Evolutionary conservation across 768 basidiomycete species (phyloP), one percentile per base, ranked within the genome.

Genomic region (Russula sp.): DNA sequence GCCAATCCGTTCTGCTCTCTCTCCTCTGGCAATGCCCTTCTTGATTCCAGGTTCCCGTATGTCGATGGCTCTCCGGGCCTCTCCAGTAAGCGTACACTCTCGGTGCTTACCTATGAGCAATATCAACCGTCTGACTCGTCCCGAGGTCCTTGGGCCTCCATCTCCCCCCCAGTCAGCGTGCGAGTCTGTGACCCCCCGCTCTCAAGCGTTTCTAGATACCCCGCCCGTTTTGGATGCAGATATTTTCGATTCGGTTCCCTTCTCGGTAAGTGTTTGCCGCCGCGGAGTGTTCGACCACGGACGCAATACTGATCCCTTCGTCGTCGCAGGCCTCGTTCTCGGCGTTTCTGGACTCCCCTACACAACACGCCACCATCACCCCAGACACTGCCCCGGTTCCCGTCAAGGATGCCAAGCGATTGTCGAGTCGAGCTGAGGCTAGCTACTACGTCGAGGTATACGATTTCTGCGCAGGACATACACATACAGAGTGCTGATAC

Each of bases 401-500:
- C 14, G 46, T 57, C 14, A 55, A 54, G 48, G 57, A 57, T 13
- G 18, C 34, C 18, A 64, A 59, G 57, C 62, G 63, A 7, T 22
- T 55, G 7, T 67, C 68, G 14, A 51, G 36, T 49, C 59, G 48
- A 40, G 59, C 66, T 8, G 68, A 69, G 49, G 57, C 60, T 18
- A 69, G 68, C 60, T 69, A 67, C 50, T 61, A 67, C 44, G 68
- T 69, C 9, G 68, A 69, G 62, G 68, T 69, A 48, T 64, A 50
- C 9, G 18, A 28, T 54, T 34, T 49, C 16, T 44, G 38, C 22
- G 5, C n/a, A 28, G 49, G 36, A 30, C 18, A 30, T 34, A 30
- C 28, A n/a, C n/a, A n/a, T 30, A 26, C 44, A 50, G 55, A 18
- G 8, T 13, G 24, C 66, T 62, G 18, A 61, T 49, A 20, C 16